Evolutionary conservation across 257 asterid genomes (phyloP).

Genomic region (Solanum appendiculatum): DNA sequence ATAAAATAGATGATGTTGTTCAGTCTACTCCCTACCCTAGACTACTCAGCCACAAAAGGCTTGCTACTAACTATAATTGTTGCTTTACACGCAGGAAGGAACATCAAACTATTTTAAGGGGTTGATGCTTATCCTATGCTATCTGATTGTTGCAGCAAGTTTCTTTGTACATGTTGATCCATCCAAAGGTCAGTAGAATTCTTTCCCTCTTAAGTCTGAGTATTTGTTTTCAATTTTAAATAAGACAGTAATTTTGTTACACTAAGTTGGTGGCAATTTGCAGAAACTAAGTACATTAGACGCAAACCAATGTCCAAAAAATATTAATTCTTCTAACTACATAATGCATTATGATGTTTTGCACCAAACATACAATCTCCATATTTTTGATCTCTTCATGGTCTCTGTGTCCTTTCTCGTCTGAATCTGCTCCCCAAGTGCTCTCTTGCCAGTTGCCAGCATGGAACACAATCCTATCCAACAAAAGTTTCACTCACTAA

Average conservation of each 20-base stretch:
- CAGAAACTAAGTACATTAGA: not conserved
- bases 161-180: slow-evolving; percentile 39
- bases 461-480: not conserved
- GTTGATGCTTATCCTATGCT: slow-evolving; percentile 47
- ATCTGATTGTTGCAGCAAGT: slow-evolving; percentile 54
- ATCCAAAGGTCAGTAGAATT: slow-evolving; percentile 45
- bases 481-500: not conserved
- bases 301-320: not conserved
- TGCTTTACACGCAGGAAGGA: slow-evolving; percentile 32
- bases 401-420: not conserved
- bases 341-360: not conserved
- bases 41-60: not conserved
- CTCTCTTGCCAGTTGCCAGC: not conserved
- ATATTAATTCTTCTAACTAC: not conserved
- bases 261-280: not conserved
- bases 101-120: slow-evolving; percentile 50
- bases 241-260: not conserved
- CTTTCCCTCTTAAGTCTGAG: not conserved
- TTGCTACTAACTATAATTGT: not conserved
- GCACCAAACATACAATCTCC: not conserved
- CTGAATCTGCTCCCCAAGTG: not conserved
- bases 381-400: not conserved
- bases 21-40: not conserved
- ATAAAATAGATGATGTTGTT: not conserved
- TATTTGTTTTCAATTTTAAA: not conserved